A percentile compares a stretch with the other conserved stretches of the same genome.
phyloP scores from a whole-genome alignment of 2,329 filamentous ascomycete species.

The Plenodomus biglobosus region DNA sequence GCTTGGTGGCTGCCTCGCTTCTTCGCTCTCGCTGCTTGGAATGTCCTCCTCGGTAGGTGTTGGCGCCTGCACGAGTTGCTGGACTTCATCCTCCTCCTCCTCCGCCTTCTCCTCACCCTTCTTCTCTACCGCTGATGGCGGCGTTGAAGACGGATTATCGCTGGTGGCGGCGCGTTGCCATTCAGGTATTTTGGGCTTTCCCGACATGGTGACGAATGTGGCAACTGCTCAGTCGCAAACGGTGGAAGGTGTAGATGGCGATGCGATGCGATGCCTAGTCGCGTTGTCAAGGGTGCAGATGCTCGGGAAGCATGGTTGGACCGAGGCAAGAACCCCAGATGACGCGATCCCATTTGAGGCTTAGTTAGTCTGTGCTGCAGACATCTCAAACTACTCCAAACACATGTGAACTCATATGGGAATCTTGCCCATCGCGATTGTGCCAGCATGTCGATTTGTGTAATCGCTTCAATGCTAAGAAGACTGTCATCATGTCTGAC shows the following conservation, averaged over 20 bases:
- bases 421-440: too few species aligned
- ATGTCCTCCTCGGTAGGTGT: slow-evolving; percentile 12
- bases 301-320: slow-evolving; percentile 22
- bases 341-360: neutral
- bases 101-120: slow-evolving; percentile 10
- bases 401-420: too few species aligned
- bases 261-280: slow-evolving; percentile 3
- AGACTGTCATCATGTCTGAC: too few species aligned
- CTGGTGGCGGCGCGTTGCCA: slow-evolving; percentile 37
- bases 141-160: slow-evolving; percentile 10
- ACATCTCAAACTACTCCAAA: too few species aligned
- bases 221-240: neutral
- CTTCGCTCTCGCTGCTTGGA: slow-evolving; percentile 3
- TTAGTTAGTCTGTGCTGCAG: neutral
- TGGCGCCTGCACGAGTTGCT: slow-evolving; percentile 19
- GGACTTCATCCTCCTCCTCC: slow-evolving; percentile 14
- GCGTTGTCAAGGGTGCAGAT: slow-evolving; percentile 9
- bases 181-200: slow-evolving; percentile 35
- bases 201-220: slow-evolving; percentile 13
- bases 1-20: neutral
- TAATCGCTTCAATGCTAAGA: too few species aligned
- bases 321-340: slow-evolving; percentile 16
- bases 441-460: too few species aligned
- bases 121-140: neutral
- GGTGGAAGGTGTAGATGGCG: neutral